phyloP scores from a whole-genome alignment of 2,329 filamentous ascomycete species.

The Verticillium klebahnii region DNA sequence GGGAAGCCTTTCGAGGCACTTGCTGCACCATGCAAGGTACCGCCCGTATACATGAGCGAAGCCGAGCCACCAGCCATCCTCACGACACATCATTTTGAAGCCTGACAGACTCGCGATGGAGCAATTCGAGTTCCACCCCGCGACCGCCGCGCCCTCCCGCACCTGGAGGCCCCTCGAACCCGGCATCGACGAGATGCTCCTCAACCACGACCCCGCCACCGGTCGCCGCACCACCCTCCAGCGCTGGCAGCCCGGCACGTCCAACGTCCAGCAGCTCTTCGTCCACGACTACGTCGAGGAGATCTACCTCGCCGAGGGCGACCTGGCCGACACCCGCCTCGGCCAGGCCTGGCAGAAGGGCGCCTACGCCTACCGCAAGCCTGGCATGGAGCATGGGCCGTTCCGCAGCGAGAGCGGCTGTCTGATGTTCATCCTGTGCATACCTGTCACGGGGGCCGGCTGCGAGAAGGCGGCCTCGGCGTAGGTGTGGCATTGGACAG shows the following conservation, averaged over 20 bases:
- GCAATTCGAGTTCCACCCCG: slow-evolving; percentile 21
- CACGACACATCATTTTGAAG: too few relatives aligned
- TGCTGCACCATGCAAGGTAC: too few relatives aligned
- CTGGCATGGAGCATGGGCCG: slow-evolving; percentile 34
- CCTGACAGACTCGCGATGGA: slow-evolving; percentile 14
- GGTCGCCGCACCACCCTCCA: slow-evolving; percentile 26
- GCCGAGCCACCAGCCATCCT: too few relatives aligned
- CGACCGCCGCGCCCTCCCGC: slow-evolving; percentile 13
- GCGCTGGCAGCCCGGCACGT: slow-evolving; percentile 28
- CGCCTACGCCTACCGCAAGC: slow-evolving; percentile 32
- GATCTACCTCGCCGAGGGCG: slow-evolving; percentile 29
- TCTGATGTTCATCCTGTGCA: slow-evolving; percentile 25
- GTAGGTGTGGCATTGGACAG: not conserved
- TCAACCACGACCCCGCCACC: slow-evolving; percentile 24
- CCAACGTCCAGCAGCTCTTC: slow-evolving; percentile 20
- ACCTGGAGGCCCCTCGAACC: slow-evolving; percentile 21
- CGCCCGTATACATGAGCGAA: too few relatives aligned
- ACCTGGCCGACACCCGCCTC: slow-evolving; percentile 26
- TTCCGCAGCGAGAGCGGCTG: slow-evolving; percentile 28
- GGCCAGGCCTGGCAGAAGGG: slow-evolving; percentile 25
- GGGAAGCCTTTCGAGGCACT: too few relatives aligned
- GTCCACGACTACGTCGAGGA: slow-evolving; percentile 32
- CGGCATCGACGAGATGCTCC: slow-evolving; percentile 28
- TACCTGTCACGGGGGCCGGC: slow-evolving; percentile 11
- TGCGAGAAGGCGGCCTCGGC: slow-evolving; percentile 1